A percentile compares a stretch with the other conserved stretches of the same genome.
phyloP scores from a whole-genome alignment of 1,139 yeast species.

The Suhomyces chickasaworum region DNA sequence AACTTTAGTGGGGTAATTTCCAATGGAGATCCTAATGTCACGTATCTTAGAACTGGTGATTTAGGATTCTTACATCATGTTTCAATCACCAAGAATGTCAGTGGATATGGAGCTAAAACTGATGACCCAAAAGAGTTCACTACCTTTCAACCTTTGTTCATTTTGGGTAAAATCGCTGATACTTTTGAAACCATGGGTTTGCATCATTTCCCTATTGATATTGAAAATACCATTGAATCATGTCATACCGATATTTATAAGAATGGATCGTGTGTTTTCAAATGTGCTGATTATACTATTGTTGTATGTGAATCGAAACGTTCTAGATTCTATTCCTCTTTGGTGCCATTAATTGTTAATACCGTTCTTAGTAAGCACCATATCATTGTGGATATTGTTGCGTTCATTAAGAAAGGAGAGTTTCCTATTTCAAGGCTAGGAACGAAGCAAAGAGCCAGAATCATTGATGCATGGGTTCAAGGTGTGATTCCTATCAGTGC shows the following conservation, averaged over 20 bases:
- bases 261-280: constrained; percentile 72
- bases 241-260: constrained; percentile 60
- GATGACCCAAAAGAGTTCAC: constrained; percentile 25
- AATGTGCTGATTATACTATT: constrained; percentile 81
- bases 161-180: constrained; percentile 81
- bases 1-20: constrained; percentile 59
- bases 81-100: constrained; percentile 46
- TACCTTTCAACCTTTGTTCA: constrained; percentile 76
- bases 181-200: constrained; percentile 91
- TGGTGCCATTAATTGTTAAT: constrained; percentile 83
- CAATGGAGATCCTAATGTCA: constrained; percentile 63
- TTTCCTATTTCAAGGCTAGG: constrained; percentile 74
- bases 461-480: constrained; percentile 60
- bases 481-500: constrained; percentile 49
- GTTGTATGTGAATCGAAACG: constrained; percentile 70
- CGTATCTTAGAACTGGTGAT: constrained; percentile 88
- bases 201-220: constrained; percentile 85
- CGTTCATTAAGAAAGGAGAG: constrained; percentile 67
- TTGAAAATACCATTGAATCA: constrained; percentile 73
- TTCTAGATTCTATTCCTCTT: constrained; percentile 59
- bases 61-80: constrained; percentile 87
- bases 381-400: constrained; percentile 80
- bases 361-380: constrained; percentile 81
- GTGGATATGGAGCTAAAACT: constrained; percentile 42
- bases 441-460: constrained; percentile 72